A percentile compares a stretch with the other conserved stretches of the same genome.
phyloP scores from a whole-genome alignment of 2,329 filamentous ascomycete genomes.

The Juglanconis oblonga region DNA sequence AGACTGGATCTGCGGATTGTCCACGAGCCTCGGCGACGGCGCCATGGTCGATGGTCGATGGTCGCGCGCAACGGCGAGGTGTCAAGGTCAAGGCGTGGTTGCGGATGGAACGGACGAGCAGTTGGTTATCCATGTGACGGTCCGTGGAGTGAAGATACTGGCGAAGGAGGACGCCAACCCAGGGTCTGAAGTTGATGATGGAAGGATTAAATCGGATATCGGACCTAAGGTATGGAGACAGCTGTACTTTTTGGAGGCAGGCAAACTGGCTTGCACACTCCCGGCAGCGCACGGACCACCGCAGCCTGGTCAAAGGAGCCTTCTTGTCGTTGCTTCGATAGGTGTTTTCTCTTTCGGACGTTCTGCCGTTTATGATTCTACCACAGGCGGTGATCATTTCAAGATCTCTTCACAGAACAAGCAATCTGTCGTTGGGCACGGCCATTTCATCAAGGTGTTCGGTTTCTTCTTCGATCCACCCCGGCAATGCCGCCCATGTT shows the following conservation, averaged over 20 bases:
- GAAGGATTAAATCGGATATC: constrained; percentile 7
- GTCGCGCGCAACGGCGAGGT: not conserved
- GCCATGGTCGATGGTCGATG: constrained; percentile 47
- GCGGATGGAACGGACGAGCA: not conserved
- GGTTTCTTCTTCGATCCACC: too few relatives aligned
- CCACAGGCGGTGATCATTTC: not conserved
- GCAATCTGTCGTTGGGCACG: too few relatives aligned
- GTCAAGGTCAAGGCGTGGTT: not conserved
- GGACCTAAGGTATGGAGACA: constrained; percentile 17
- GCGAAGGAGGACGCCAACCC: not conserved
- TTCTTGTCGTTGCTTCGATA: too few relatives aligned
- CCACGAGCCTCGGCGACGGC: constrained; percentile 60
- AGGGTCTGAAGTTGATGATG: not conserved
- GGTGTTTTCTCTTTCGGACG: not conserved
- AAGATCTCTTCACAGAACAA: not conserved
- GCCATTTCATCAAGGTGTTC: too few relatives aligned
- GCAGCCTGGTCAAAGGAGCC: not conserved
- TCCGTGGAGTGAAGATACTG: not conserved
- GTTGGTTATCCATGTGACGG: constrained; percentile 5
- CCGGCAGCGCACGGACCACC: not conserved
- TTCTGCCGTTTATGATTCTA: not conserved
- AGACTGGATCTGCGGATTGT: constrained; percentile 84
- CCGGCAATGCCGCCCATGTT: not conserved
- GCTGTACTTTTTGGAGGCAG: constrained; percentile 16
- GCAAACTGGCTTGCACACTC: not conserved